Evolutionary conservation across 371 early-diverging fungal species (phyloP), one percentile per base, ranked within the genome.

Genomic region (Mucor indicus): DNA sequence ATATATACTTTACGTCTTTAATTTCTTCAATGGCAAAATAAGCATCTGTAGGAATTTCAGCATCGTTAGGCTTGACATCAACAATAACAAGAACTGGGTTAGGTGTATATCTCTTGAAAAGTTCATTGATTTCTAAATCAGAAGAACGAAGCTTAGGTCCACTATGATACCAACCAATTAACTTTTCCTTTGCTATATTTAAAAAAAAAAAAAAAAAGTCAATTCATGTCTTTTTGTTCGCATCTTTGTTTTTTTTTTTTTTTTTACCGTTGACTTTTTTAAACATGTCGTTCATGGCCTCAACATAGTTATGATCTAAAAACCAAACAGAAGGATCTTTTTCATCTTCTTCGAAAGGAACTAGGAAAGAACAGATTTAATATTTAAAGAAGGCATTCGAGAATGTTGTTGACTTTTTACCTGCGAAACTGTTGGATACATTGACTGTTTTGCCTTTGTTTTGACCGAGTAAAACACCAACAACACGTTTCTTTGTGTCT

Each of bases 111-210:
- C 89, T 83, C 65, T 91, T 92, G 65, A 99, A 94, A 19, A 98
- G 79, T 73, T 98, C 95, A 62, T 98, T 96, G 80, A 99, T 99
- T 70, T 96, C 91, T 43, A 99, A 70, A 72, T 99, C 99, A n/a
- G 94, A 93, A 6, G 90, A 83, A 36, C 95, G 91, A 57, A 99
- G 85, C 70, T 95, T 94, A 21, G 98, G 98, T 24, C 99, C 99
- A 69, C 92, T 92, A 78, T 99, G 99, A 74, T 99, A 99, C 99
- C 99, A 99, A 30, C 99, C 99, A 49, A 99, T 84, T 77, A 99
- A 85, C 67, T 86, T 86, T 67, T 99, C 99, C 80, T 93, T 95
- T 40, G 93, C 95, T 93, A 67, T 9, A 30, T 1, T 21, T 30
- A 13, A n/a, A 40, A 17, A 23, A 33, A 12, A 11, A 3, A 27